These are phyloP conservation scores for Acanthamoeba sp. DNA, from an alignment of 208 protist species.

Conservation along the genomic window DNA sequence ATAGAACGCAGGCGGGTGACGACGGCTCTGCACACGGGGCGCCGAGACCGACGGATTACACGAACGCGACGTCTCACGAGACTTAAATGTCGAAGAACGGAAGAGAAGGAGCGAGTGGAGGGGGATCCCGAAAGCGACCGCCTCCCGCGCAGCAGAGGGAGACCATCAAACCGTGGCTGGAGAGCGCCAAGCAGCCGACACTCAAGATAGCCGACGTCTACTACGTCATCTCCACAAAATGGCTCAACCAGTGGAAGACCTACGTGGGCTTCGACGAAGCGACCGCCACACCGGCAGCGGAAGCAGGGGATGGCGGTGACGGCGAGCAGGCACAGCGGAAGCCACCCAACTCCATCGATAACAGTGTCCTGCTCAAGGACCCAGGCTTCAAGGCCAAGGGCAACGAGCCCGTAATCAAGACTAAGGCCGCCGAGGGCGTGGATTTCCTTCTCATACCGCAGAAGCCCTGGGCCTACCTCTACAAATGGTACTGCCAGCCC, in stretches of 20 bases:
- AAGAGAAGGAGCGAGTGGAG: too few relatives aligned
- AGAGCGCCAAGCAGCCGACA: neutral
- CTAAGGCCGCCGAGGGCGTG: slow-evolving; percentile 7
- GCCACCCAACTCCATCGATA: slow-evolving; percentile 9
- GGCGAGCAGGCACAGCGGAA: neutral
- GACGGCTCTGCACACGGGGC: too few relatives aligned
- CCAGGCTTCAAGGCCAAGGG: slow-evolving; percentile 46
- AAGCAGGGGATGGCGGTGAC: neutral
- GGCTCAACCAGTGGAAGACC: slow-evolving; percentile 17
- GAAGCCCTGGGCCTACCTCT: slow-evolving; percentile 11
- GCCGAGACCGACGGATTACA: neutral
- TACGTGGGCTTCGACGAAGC: slow-evolving; percentile 38
- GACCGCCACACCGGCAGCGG: neutral
- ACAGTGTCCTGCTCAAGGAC: slow-evolving; percentile 50
- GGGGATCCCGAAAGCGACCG: neutral
- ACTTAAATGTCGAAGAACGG: neutral
- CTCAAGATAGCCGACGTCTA: slow-evolving; percentile 16
- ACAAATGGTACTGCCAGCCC: slow-evolving; percentile 10
- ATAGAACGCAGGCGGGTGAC: neutral
- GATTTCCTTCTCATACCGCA: slow-evolving; percentile 3
- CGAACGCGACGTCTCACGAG: neutral
- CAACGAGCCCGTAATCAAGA: slow-evolving; percentile 41
- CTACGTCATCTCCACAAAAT: slow-evolving; percentile 28
- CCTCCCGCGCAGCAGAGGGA: slow-evolving; percentile 2
- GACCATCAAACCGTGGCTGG: neutral